Evolutionary conservation across 1,284 basidiomycete species (phyloP).

Genomic region (Microstroma glucosiphilum): DNA sequence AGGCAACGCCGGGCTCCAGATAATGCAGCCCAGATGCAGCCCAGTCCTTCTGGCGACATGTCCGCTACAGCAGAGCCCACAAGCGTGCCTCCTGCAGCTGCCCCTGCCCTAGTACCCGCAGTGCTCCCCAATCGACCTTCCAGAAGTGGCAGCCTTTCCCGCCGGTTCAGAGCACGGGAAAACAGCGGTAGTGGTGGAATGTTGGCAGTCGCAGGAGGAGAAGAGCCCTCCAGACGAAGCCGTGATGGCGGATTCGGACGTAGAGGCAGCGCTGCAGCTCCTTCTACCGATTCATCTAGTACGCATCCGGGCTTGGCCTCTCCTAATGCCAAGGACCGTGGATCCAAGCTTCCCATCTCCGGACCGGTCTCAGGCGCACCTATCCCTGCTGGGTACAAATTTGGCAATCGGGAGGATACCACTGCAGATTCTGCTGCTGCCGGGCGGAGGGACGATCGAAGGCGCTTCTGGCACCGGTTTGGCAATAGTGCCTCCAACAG

Average conservation of each 20-base stretch:
- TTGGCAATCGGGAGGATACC: conserved; percentile 52
- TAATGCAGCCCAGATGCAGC: too few species aligned
- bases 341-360: conserved; percentile 64
- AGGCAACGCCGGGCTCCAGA: too few species aligned
- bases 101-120: background rate
- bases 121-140: background rate
- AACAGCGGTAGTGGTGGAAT: background rate
- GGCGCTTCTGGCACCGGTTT: conserved; percentile 43
- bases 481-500: conserved; percentile 14
- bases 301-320: background rate
- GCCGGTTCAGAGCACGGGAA: background rate
- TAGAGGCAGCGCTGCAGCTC: background rate
- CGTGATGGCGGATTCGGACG: too few species aligned
- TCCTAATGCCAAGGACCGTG: background rate
- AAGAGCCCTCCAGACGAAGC: background rate
- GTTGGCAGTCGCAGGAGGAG: background rate
- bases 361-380: conserved; percentile 76
- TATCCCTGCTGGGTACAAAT: conserved; percentile 81
- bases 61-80: background rate
- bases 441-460: conserved; percentile 36
- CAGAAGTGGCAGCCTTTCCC: too few species aligned
- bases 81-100: background rate
- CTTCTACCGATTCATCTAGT: background rate
- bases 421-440: background rate
- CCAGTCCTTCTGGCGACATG: background rate